Evolutionary conservation across 202 grass and related monocot species (phyloP).

Genomic region (Schoenoplectus triqueter): DNA sequence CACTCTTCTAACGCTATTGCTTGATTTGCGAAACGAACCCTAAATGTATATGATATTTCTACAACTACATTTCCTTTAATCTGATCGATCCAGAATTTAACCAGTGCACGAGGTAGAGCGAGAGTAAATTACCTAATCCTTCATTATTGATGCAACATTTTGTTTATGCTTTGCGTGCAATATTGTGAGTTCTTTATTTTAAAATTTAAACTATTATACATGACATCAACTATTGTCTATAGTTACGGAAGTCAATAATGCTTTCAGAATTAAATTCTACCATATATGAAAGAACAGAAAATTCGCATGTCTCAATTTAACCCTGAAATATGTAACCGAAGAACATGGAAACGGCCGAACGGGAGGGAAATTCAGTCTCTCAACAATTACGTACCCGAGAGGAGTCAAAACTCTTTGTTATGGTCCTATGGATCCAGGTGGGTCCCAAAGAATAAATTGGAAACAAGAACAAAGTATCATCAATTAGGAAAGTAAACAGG

Average conservation of each 20-base stretch:
- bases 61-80: no score
- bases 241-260: neutral
- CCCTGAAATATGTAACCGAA: neutral
- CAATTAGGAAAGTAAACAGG: no score
- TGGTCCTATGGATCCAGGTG: neutral
- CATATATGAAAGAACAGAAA: neutral
- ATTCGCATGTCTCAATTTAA: neutral
- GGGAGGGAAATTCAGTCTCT: neutral
- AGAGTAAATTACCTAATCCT: no score
- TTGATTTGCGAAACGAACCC: no score
- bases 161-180: no score
- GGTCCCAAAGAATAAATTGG: neutral
- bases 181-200: neutral
- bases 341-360: no score
- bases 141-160: no score
- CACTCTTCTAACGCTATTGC: no score
- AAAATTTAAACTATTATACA: no score
- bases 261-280: neutral
- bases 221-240: neutral
- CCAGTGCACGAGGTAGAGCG: no score
- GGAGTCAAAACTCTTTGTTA: slow-evolving; percentile 5
- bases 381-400: neutral
- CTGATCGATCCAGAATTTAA: no score
- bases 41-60: no score
- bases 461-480: neutral